Evolutionary conservation across 2,329 filamentous ascomycete species (phyloP).

Genomic region (Aspergillus carbonarius): DNA sequence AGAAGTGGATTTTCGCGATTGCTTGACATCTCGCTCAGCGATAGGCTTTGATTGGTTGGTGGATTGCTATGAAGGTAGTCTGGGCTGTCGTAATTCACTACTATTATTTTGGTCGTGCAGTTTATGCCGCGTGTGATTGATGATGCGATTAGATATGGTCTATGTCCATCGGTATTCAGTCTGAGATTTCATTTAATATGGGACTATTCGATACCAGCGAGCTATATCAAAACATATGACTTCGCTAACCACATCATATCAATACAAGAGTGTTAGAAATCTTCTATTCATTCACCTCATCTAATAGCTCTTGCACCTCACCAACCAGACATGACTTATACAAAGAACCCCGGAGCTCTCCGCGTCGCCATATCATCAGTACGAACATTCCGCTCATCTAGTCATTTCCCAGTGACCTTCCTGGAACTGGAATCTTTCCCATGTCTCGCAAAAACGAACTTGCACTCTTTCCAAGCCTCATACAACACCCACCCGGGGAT

Average conservation of each 20-base stretch:
- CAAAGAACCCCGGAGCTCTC: neutral
- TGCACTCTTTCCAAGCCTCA: conserved; percentile 51
- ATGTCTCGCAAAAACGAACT: conserved; percentile 31
- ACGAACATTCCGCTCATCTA: neutral
- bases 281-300: too few species aligned
- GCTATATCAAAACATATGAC: too few species aligned
- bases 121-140: too few species aligned
- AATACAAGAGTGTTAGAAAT: too few species aligned
- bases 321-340: too few species aligned
- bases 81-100: neutral
- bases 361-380: neutral
- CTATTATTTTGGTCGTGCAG: too few species aligned
- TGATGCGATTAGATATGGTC: too few species aligned
- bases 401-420: neutral
- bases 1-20: neutral
- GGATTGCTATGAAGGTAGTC: neutral
- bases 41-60: neutral
- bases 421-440: neutral
- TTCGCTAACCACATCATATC: too few species aligned
- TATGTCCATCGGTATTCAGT: too few species aligned
- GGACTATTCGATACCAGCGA: too few species aligned
- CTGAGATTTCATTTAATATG: too few species aligned
- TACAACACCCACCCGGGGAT: conserved; percentile 59
- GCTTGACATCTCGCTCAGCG: neutral
- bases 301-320: too few species aligned